A percentile compares a stretch with the other conserved stretches of the same genome.
Evolutionary conservation across 1,284 basidiomycete genomes (phyloP).

Genomic region (Rhodotorula sp.): DNA sequence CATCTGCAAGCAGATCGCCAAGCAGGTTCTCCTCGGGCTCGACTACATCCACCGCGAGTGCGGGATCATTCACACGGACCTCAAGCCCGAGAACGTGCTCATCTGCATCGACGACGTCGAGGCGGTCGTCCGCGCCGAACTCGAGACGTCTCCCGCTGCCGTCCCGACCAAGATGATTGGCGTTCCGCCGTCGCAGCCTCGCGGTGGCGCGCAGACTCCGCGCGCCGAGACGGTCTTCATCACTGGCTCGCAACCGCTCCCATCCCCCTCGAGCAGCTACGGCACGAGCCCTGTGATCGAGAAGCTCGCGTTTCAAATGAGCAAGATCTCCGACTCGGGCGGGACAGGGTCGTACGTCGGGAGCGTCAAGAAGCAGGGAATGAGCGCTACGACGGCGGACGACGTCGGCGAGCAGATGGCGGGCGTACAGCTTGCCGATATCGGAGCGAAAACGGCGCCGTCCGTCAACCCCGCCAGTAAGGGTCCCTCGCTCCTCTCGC

Average conservation of each 20-base stretch:
- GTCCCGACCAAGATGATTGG: slow-evolving; percentile 82
- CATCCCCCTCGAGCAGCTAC: slow-evolving; percentile 71
- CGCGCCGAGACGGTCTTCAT: slow-evolving; percentile 84
- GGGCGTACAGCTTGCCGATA: slow-evolving; percentile 66
- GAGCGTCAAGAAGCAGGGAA: slow-evolving; percentile 47
- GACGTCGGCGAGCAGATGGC: slow-evolving; percentile 60
- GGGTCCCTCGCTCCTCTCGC: slow-evolving; percentile 78
- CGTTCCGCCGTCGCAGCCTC: slow-evolving; percentile 89
- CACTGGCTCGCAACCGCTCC: slow-evolving; percentile 90
- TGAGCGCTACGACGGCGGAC: slow-evolving; percentile 57
- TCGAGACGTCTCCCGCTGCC: slow-evolving; percentile 61
- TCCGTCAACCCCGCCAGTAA: slow-evolving; percentile 54
- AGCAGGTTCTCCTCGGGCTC: slow-evolving; percentile 90
- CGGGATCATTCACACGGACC: slow-evolving; percentile 64
- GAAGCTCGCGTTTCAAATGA: slow-evolving; percentile 91
- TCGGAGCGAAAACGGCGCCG: slow-evolving; percentile 62
- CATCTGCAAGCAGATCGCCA: slow-evolving; percentile 94
- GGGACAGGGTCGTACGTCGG: slow-evolving; percentile 24
- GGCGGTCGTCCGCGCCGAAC: slow-evolving; percentile 83
- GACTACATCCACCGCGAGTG: slow-evolving; percentile 98
- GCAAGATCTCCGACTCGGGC: slow-evolving; percentile 56
- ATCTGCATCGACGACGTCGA: slow-evolving; percentile 98
- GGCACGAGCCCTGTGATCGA: slow-evolving; percentile 79
- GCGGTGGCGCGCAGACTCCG: slow-evolving; percentile 96
- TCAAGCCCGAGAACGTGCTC: slow-evolving; percentile 97